Conservation (phyloP, 768 basidiomycete genomes). For the Boletales sp. region DNA sequence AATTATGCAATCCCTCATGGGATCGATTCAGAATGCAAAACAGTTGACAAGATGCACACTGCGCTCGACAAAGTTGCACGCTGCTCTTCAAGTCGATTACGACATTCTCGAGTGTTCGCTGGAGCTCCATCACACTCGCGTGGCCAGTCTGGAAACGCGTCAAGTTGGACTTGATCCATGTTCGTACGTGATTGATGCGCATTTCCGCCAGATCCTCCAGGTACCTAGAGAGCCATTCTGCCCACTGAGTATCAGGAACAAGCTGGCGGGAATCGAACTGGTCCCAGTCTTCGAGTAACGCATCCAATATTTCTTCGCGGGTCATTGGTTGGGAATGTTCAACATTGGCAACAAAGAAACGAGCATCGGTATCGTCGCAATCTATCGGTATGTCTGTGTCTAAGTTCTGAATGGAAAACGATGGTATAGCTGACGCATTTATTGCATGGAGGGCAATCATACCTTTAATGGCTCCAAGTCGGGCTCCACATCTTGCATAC, state of each 20-base stretch:
- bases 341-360: slow-evolving; percentile 31
- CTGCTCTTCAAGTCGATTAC: slow-evolving; percentile 46
- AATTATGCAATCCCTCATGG: slow-evolving; percentile 48
- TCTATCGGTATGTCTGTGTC: slow-evolving; percentile 46
- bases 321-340: slow-evolving; percentile 12
- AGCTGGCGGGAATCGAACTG: slow-evolving; percentile 30
- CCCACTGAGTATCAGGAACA: slow-evolving; percentile 42
- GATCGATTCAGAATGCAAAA: slow-evolving; percentile 44
- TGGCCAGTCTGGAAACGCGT: slow-evolving; percentile 44
- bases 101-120: slow-evolving; percentile 39
- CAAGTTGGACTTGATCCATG: slow-evolving; percentile 50
- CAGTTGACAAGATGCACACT: slow-evolving; percentile 48
- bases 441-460: not conserved
- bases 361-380: slow-evolving; percentile 31
- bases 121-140: slow-evolving; percentile 43
- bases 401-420: slow-evolving; percentile 39
- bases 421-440: not conserved
- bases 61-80: slow-evolving; percentile 48
- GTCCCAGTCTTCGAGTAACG: slow-evolving; percentile 30
- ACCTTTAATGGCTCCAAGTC: slow-evolving; percentile 51
- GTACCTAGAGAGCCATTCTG: slow-evolving; percentile 34
- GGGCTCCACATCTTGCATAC: slow-evolving; percentile 44
- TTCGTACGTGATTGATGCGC: slow-evolving; percentile 44
- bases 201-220: slow-evolving; percentile 41
- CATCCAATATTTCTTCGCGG: slow-evolving; percentile 9